phyloP scores from a whole-genome alignment of 441 rosid species.

The Pelargonium hybrid region DNA sequence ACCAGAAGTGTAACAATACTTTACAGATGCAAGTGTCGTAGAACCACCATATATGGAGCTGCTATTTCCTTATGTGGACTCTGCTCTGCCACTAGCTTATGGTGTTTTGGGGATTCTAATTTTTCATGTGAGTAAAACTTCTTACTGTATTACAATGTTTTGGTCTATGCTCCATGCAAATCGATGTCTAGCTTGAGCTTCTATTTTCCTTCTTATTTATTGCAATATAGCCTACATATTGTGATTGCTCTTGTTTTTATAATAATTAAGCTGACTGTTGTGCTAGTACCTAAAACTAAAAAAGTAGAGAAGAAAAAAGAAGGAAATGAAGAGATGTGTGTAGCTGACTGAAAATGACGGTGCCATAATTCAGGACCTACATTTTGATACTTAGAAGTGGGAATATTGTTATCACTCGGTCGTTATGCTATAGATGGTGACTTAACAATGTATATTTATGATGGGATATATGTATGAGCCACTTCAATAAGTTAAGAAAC shows the following conservation, averaged over 20 bases:
- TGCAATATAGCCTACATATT: neutral
- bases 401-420: too few species aligned
- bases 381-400: too few species aligned
- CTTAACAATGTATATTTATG: neutral
- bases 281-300: too few species aligned
- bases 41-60: conserved; percentile 89
- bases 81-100: conserved; percentile 86
- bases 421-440: too few species aligned
- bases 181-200: neutral
- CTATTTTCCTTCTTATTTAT: neutral
- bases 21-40: conserved; percentile 79
- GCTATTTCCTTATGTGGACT: conserved; percentile 75
- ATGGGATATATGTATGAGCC: neutral
- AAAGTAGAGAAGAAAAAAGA: too few species aligned
- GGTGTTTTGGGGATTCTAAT: conserved; percentile 80
- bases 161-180: neutral
- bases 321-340: too few species aligned
- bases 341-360: too few species aligned
- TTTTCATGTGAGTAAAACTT: conserved; percentile 56
- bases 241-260: neutral
- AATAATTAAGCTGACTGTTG: too few species aligned
- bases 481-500: neutral
- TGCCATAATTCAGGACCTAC: too few species aligned
- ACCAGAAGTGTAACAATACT: conserved; percentile 81
- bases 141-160: neutral